Conservation (phyloP, 2,329 filamentous ascomycete species). For the Lachnellula suecica region DNA sequence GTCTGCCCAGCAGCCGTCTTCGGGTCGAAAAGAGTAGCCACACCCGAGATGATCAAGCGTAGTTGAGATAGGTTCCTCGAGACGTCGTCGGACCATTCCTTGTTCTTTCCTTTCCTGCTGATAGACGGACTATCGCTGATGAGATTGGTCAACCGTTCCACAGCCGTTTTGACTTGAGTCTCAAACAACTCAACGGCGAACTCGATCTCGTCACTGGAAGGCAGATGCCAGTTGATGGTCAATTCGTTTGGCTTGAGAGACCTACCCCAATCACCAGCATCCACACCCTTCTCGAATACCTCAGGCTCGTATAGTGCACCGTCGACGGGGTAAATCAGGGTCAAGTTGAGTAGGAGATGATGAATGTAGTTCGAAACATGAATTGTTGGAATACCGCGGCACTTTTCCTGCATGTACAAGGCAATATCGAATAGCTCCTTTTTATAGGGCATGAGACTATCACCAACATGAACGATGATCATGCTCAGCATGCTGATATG, state of each 20-base stretch:
- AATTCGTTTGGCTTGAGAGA: conserved; percentile 72
- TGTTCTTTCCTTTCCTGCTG: conserved; percentile 90
- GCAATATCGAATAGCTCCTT: conserved; percentile 88
- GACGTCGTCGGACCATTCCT: conserved; percentile 98
- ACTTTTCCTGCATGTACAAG: conserved; percentile 94
- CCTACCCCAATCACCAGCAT: conserved; percentile 81
- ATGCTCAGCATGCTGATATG: conserved; percentile 96
- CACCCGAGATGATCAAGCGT: conserved; percentile 84
- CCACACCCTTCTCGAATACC: conserved; percentile 68
- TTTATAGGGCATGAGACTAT: conserved; percentile 85
- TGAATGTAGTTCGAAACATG: conserved; percentile 98
- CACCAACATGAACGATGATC: conserved; percentile 94
- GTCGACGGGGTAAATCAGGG: conserved; percentile 90
- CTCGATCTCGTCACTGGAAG: conserved; percentile 73
- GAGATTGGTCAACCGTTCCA: conserved; percentile 73
- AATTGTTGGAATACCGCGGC: conserved; percentile 88
- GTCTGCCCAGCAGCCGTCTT: conserved; percentile 61
- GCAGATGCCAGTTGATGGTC: conserved; percentile 88
- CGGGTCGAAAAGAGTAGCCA: conserved; percentile 86
- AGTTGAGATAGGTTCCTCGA: conserved; percentile 86
- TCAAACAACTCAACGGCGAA: conserved; percentile 91
- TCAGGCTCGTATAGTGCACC: conserved; percentile 84
- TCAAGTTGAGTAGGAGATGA: conserved; percentile 90
- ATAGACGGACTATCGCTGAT: conserved; percentile 79
- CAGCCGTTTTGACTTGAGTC: conserved; percentile 75